A percentile compares a stretch with the other conserved stretches of the same genome.
Evolutionary conservation across 2,329 filamentous ascomycete genomes (phyloP).

Genomic region (Colletotrichum sp.): DNA sequence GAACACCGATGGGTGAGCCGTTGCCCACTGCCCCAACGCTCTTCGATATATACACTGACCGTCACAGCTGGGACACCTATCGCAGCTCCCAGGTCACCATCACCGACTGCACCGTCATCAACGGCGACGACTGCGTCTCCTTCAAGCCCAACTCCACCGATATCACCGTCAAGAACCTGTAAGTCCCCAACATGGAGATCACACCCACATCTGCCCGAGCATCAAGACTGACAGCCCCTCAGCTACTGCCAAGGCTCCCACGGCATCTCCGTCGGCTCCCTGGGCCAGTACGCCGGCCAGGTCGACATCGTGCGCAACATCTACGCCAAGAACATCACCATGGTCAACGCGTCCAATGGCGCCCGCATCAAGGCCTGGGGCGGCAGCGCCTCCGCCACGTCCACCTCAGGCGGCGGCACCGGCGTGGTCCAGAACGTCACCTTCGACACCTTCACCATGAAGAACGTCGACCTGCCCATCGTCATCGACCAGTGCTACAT

Average conservation of each 20-base stretch:
- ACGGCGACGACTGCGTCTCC: conserved; percentile 74
- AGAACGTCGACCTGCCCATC: conserved; percentile 61
- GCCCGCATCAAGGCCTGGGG: conserved; percentile 80
- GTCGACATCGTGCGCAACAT: conserved; percentile 73
- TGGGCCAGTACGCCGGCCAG: conserved; percentile 69
- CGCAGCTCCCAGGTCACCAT: conserved; percentile 67
- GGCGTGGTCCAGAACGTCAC: conserved; percentile 69
- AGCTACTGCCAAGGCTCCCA: conserved; percentile 76
- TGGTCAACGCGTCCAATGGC: conserved; percentile 66
- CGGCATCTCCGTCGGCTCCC: conserved; percentile 74
- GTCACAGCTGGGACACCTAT: conserved; percentile 70
- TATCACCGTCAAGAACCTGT: conserved; percentile 70
- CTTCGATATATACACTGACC: conserved; percentile 46
- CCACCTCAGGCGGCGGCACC: conserved; percentile 67
- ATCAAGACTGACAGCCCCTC: conserved; percentile 47
- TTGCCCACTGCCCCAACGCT: accelerated
- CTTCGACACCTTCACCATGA: conserved; percentile 64
- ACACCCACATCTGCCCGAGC: conserved; percentile 77
- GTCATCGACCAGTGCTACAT: conserved; percentile 25
- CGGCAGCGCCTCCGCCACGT: conserved; percentile 42
- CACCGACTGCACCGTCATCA: conserved; percentile 68
- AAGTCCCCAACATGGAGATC: conserved; percentile 33
- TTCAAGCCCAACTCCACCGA: conserved; percentile 78
- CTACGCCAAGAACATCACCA: conserved; percentile 64
- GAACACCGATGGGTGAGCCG: not conserved